Evolutionary conservation across 495 filamentous ascomycete genomes (phyloP), one percentile per base, ranked within the genome.

Genomic region (Achaetomiella virescens): DNA sequence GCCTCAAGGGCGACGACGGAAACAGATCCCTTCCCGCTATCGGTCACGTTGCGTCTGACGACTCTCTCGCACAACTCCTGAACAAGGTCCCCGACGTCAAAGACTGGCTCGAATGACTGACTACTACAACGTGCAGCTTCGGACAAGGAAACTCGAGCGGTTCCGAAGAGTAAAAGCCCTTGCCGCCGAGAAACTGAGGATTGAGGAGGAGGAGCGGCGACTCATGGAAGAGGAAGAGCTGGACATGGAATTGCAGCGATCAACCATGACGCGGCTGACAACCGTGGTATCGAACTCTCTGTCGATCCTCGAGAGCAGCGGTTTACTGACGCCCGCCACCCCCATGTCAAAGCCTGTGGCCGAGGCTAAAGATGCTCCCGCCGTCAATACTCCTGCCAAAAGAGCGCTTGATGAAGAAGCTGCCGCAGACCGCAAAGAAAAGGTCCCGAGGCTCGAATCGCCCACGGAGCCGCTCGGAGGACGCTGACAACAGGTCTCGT

Each of bases 51-150:
- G 41, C 18, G 8, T 21, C 54, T 12, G 22, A 43, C 10, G 53
- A 61, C 17, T 57, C 50, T 20, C 54, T 66, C 10, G n/a, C 48
- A n/a, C 60, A 57, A 25, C 43, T 60, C n/a, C 25, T 62, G 20
- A 52, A 58, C 11, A 54, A 62, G 1, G 65, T 75, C 43, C 64
- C 67, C 43, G 82, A 85, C 56, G 62, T 86, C 18, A 65, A 72
- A 45, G 80, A 84, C 49, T 86, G 82, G 80, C 74, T 86, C 29
- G 74, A 79, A 66, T 83, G 43, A 86, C 83, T 18, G 74, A 78
- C 27, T 86, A 79, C 62, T 72, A 82, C 55, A 73, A 86, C 54
- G 60, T 68, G 8, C 63, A 73, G 24, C 72, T 75, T 51, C 77
- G 82, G 43, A 64, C 70, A 29, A 71, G 73, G 47, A 66, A 70